Percentiles rank a stretch among this genome's conserved stretches.
Evolutionary conservation across 345 rosid genomes (phyloP).

Genomic region (Combretum micranthum): DNA sequence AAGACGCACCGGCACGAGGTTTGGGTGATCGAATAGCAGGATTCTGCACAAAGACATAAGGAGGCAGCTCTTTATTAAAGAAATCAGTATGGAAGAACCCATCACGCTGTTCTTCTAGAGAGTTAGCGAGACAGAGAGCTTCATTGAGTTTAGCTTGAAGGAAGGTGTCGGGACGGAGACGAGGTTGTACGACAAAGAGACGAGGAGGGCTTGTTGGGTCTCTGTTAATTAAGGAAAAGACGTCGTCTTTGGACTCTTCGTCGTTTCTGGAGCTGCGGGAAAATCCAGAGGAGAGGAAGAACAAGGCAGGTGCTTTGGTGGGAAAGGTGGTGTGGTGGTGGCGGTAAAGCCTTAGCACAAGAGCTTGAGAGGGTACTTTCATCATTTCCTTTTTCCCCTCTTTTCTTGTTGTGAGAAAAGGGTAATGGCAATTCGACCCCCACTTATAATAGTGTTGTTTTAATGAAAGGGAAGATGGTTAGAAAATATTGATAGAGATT

Average conservation of each 20-base stretch:
- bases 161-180: conserved; percentile 50
- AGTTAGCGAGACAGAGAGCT: conserved; percentile 82
- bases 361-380: no score
- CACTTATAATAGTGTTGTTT: no score
- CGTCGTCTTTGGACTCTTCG: conserved; percentile 7
- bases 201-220: conserved; percentile 60
- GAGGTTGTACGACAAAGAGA: conserved; percentile 86
- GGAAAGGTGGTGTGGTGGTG: no score
- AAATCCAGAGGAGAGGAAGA: conserved; percentile 5
- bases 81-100: conserved; percentile 65
- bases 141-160: conserved; percentile 83
- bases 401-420: no score
- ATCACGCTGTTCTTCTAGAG: conserved; percentile 87
- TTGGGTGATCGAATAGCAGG: conserved; percentile 50
- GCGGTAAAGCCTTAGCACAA: no score
- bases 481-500: no score
- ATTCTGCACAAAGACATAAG: conserved; percentile 75
- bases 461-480: no score
- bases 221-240: conserved; percentile 38
- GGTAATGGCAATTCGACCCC: no score
- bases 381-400: no score
- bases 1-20: conserved; percentile 66
- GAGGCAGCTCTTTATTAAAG: conserved; percentile 64
- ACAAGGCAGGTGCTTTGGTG: no score
- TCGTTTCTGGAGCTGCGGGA: conserved; percentile 15